A percentile compares a stretch with the other conserved stretches of the same genome.
Conservation (phyloP, 148 eudicot genomes). For the Tetragonia tetragonoides region DNA sequence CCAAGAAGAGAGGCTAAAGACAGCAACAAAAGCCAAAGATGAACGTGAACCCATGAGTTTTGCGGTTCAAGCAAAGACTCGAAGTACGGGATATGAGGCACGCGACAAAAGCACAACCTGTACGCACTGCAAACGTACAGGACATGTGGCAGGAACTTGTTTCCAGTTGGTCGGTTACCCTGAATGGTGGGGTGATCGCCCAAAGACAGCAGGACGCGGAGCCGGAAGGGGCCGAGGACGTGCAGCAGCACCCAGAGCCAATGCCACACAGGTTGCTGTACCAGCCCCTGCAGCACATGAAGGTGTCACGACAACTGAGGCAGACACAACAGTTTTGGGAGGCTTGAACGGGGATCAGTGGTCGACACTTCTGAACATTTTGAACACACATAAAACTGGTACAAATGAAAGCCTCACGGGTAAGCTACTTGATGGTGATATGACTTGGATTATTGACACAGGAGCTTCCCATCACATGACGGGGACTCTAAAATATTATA, state of each 20-base stretch:
- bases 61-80: too few relatives aligned
- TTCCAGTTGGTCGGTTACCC: not conserved
- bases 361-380: not conserved
- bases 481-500: not conserved
- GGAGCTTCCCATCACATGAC: not conserved
- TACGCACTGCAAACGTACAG: too few relatives aligned
- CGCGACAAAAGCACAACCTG: too few relatives aligned
- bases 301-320: too few relatives aligned
- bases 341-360: not conserved
- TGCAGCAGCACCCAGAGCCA: too few relatives aligned
- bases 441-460: not conserved
- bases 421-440: too few relatives aligned
- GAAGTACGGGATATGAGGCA: too few relatives aligned
- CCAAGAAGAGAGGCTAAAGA: not conserved
- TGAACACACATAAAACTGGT: not conserved
- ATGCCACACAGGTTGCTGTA: too few relatives aligned
- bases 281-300: too few relatives aligned
- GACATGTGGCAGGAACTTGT: not conserved
- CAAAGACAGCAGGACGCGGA: not conserved
- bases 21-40: not conserved
- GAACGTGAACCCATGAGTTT: not conserved
- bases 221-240: not conserved
- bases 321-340: too few relatives aligned
- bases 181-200: not conserved
- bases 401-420: not conserved